A percentile compares a stretch with the other conserved stretches of the same genome.
Evolutionary conservation across 2,329 filamentous ascomycete genomes (phyloP).

Genomic region (Ophiobolus disseminans): DNA sequence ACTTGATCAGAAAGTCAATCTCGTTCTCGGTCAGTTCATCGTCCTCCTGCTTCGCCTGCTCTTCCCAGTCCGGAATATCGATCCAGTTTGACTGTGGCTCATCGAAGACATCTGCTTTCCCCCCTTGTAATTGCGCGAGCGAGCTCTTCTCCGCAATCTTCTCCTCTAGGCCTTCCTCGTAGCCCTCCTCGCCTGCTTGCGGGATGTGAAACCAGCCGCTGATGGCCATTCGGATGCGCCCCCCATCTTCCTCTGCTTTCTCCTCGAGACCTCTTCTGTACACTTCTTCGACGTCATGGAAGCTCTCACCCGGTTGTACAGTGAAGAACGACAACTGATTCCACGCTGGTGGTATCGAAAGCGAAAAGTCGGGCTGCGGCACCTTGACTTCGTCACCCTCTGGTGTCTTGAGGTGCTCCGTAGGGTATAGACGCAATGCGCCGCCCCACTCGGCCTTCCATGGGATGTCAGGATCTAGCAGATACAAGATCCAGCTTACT

Average conservation of each 20-base stretch:
- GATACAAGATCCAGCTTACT: slow-evolving; percentile 95
- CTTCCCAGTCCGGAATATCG: slow-evolving; percentile 44
- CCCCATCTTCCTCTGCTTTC: slow-evolving; percentile 71
- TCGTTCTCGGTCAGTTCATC: slow-evolving; percentile 75
- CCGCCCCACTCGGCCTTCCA: slow-evolving; percentile 96
- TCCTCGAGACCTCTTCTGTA: slow-evolving; percentile 70
- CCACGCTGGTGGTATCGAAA: slow-evolving; percentile 91
- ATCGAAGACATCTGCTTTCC: slow-evolving; percentile 89
- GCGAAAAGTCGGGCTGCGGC: slow-evolving; percentile 77
- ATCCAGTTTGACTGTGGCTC: slow-evolving; percentile 71
- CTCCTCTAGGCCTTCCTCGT: slow-evolving; percentile 85
- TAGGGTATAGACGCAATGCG: slow-evolving; percentile 85
- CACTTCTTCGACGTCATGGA: slow-evolving; percentile 98
- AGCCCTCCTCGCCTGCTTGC: slow-evolving; percentile 91
- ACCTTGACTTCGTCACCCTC: slow-evolving; percentile 79
- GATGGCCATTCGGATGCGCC: slow-evolving; percentile 92
- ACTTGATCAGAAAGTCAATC: slow-evolving; percentile 87
- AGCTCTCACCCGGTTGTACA: slow-evolving; percentile 97
- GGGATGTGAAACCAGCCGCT: slow-evolving; percentile 99
- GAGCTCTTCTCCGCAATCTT: slow-evolving; percentile 88
- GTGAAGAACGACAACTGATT: slow-evolving; percentile 98
- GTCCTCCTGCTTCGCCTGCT: slow-evolving; percentile 55
- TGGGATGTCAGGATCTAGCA: slow-evolving; percentile 87
- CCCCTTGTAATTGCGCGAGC: slow-evolving; percentile 83
- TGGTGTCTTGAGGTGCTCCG: slow-evolving; percentile 66